A percentile compares a stretch with the other conserved stretches of the same genome.
Evolutionary conservation across 2,329 filamentous ascomycete genomes (phyloP).

Genomic region (Colletotrichum eleusines): DNA sequence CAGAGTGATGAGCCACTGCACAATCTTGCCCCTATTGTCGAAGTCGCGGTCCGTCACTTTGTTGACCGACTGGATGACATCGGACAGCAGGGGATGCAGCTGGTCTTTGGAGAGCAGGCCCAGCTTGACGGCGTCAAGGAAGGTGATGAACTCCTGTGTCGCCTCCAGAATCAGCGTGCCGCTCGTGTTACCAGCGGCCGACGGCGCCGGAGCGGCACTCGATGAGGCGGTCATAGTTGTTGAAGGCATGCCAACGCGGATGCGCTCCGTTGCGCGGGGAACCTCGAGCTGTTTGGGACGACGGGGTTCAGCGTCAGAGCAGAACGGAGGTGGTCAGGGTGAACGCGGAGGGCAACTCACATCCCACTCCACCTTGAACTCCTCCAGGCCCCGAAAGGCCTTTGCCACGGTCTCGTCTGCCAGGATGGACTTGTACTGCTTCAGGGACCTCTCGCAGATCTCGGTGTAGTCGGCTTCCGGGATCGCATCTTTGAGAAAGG

Average conservation of each 20-base stretch:
- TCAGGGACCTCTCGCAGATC: constrained; percentile 91
- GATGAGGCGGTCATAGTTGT: constrained; percentile 74
- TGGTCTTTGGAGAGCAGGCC: constrained; percentile 95
- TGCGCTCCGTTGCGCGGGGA: constrained; percentile 90
- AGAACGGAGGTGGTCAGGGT: neutral
- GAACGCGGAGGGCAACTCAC: constrained; percentile 63
- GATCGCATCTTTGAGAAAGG: constrained; percentile 95
- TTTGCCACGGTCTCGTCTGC: constrained; percentile 91
- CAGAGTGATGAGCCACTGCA: constrained; percentile 96
- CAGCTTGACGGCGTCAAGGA: constrained; percentile 93
- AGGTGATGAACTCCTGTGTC: constrained; percentile 98
- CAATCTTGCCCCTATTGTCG: constrained; percentile 94
- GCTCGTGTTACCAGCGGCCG: constrained; percentile 60
- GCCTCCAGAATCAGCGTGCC: constrained; percentile 84
- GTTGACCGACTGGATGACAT: constrained; percentile 97
- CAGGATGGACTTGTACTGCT: constrained; percentile 96
- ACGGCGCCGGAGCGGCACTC: constrained; percentile 57
- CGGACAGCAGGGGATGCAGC: constrained; percentile 92
- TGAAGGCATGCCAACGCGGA: constrained; percentile 92
- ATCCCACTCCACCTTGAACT: constrained; percentile 93
- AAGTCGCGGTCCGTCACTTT: constrained; percentile 97
- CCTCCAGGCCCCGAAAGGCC: constrained; percentile 88
- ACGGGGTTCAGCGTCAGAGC: neutral
- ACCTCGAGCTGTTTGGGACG: constrained; percentile 79
- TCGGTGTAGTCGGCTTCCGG: constrained; percentile 94